A percentile compares a stretch with the other conserved stretches of the same genome.
Evolutionary conservation across 331 rosid genomes (phyloP).

Genomic region (Spiraea crenata): DNA sequence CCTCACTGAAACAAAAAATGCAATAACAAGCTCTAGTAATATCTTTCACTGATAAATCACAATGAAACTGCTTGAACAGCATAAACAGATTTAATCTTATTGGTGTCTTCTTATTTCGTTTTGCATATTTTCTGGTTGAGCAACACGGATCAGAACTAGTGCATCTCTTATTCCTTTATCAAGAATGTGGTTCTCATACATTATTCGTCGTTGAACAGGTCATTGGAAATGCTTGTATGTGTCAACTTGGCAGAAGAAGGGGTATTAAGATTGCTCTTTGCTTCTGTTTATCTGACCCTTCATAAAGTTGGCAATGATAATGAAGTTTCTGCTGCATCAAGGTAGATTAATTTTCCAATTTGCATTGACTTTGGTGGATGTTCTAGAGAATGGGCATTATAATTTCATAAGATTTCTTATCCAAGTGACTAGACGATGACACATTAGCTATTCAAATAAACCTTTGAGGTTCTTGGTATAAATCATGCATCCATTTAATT

Average conservation of each 20-base stretch:
- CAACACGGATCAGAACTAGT: slow-evolving; percentile 25
- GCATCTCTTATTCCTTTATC: slow-evolving; percentile 1
- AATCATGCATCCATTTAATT: background rate
- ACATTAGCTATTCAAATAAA: slow-evolving; percentile 4
- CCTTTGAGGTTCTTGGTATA: background rate
- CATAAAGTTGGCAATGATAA: slow-evolving; percentile 67
- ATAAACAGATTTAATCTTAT: background rate
- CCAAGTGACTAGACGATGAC: background rate
- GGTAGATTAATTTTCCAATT: slow-evolving; percentile 50
- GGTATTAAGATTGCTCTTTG: slow-evolving; percentile 79
- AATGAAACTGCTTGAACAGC: background rate
- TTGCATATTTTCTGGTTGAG: background rate
- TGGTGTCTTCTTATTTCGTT: background rate
- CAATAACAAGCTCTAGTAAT: background rate
- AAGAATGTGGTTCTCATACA: slow-evolving; percentile 51
- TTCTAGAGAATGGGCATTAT: background rate
- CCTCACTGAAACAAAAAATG: background rate
- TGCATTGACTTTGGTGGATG: slow-evolving; percentile 10
- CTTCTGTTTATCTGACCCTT: slow-evolving; percentile 78
- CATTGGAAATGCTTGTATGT: slow-evolving; percentile 89
- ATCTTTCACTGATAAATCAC: background rate
- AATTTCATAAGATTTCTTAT: background rate
- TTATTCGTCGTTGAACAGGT: slow-evolving; percentile 65
- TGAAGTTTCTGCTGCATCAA: slow-evolving; percentile 87
- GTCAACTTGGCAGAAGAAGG: slow-evolving; percentile 89